Evolutionary conservation across 192 early-diverging fungal species (phyloP).

Genomic region (Phycomyces blakesleeanus): DNA sequence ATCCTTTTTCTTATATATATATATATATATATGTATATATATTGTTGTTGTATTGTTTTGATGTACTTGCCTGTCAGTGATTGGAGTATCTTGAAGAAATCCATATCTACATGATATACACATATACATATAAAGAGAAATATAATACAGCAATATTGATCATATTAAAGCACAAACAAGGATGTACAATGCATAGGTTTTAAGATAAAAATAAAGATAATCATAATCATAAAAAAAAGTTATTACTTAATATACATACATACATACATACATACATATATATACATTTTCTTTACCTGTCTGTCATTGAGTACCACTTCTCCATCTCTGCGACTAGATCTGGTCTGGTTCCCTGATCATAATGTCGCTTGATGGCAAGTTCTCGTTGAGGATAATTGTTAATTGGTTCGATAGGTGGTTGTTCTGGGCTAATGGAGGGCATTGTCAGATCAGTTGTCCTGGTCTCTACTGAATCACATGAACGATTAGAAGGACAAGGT

Average conservation of each 20-base stretch:
- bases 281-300: constrained; percentile 33
- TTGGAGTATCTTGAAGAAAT: constrained; percentile 17
- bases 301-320: constrained; percentile 34
- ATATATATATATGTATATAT: no score
- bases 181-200: neutral
- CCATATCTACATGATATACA: constrained; percentile 30
- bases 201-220: no score
- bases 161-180: neutral
- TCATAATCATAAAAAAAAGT: neutral
- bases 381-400: neutral
- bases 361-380: neutral
- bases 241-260: neutral
- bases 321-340: constrained; percentile 34
- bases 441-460: no score
- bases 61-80: neutral
- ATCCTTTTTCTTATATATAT: no score
- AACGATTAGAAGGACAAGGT: no score
- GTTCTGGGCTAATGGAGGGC: no score
- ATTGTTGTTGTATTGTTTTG: neutral
- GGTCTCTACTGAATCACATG: no score
- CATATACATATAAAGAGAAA: no score
- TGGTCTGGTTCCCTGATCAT: constrained; percentile 2
- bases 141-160: no score
- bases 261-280: no score
- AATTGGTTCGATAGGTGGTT: no score